A percentile compares a stretch with the other conserved stretches of the same genome.
phyloP scores from a whole-genome alignment of 2,329 filamentous ascomycete genomes.

The Dactylellina parvicollis region DNA sequence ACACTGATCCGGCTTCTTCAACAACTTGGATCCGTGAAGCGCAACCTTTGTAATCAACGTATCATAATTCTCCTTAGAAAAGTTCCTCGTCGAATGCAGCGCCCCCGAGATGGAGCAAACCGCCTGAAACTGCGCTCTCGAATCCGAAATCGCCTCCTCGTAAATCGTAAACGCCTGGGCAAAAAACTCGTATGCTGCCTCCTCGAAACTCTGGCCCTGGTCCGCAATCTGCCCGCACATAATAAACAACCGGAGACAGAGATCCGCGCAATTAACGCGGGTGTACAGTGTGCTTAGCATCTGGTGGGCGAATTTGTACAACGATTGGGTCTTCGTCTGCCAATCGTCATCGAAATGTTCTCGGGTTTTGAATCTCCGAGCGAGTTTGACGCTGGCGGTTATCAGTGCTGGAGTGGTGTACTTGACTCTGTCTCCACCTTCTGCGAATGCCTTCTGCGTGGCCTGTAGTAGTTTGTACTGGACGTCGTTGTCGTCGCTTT shows the following conservation, averaged over 20 bases:
- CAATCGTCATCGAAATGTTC: conserved; percentile 82
- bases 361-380: conserved; percentile 84
- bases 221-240: conserved; percentile 93
- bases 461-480: conserved; percentile 94
- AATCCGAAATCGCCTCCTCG: conserved; percentile 94
- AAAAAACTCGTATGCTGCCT: conserved; percentile 97
- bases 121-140: conserved; percentile 95
- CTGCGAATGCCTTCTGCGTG: conserved; percentile 83
- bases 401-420: conserved; percentile 94
- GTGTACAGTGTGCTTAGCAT: conserved; percentile 86
- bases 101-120: conserved; percentile 93
- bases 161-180: conserved; percentile 98
- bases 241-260: conserved; percentile 88
- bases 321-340: conserved; percentile 76
- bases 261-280: conserved; percentile 85
- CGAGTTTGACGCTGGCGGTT: conserved; percentile 87
- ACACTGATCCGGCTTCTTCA: conserved; percentile 98
- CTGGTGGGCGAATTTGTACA: conserved; percentile 96
- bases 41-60: conserved; percentile 98
- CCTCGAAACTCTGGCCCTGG: conserved; percentile 82
- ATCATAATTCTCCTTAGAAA: conserved; percentile 97
- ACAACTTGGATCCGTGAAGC: conserved; percentile 91
- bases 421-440: conserved; percentile 93
- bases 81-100: conserved; percentile 86
- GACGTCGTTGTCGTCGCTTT: conserved; percentile 85